Percentiles rank a stretch among this genome's conserved stretches.
Evolutionary conservation across 805 yeast genomes (phyloP).

Genomic region (Cyberlindnera samutprakarnensis): DNA sequence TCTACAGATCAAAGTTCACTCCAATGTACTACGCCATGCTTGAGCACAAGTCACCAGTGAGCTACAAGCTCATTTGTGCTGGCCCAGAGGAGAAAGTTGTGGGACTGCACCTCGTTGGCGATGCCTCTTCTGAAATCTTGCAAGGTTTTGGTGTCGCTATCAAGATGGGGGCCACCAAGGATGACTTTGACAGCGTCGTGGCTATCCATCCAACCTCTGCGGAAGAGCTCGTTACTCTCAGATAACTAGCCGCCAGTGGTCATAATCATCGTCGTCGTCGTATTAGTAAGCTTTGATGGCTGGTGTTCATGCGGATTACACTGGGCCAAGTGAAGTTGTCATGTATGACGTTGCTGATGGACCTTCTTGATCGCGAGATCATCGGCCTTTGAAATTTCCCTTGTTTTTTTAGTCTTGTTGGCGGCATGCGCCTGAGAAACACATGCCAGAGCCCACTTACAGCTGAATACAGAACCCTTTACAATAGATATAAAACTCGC

Average conservation of each 20-base stretch:
- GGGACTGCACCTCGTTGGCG: constrained; percentile 93
- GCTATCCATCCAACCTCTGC: constrained; percentile 99
- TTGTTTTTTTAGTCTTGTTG: too few species aligned
- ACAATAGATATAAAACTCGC: too few species aligned
- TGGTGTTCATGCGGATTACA: too few species aligned
- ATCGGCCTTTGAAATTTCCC: too few species aligned
- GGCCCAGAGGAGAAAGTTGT: constrained; percentile 89
- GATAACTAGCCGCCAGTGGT: constrained; percentile 14
- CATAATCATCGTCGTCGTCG: not conserved
- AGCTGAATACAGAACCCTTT: too few species aligned
- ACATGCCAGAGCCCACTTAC: too few species aligned
- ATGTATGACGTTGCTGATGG: too few species aligned
- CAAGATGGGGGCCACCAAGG: constrained; percentile 98
- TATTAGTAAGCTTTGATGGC: too few species aligned
- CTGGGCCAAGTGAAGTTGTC: too few species aligned
- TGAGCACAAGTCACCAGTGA: constrained; percentile 72
- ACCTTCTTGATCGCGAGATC: too few species aligned
- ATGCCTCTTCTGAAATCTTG: constrained; percentile 80
- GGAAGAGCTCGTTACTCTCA: constrained; percentile 85
- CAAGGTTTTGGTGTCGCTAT: constrained; percentile 99
- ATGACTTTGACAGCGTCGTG: constrained; percentile 89
- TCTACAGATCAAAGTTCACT: constrained; percentile 76
- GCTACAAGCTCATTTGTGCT: constrained; percentile 71
- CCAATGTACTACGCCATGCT: constrained; percentile 93
- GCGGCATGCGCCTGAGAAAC: too few species aligned